These are phyloP conservation scores for Calamus simplicifolius DNA, from an alignment of 176 grass and related monocot genomes.

Conservation along the genomic window DNA sequence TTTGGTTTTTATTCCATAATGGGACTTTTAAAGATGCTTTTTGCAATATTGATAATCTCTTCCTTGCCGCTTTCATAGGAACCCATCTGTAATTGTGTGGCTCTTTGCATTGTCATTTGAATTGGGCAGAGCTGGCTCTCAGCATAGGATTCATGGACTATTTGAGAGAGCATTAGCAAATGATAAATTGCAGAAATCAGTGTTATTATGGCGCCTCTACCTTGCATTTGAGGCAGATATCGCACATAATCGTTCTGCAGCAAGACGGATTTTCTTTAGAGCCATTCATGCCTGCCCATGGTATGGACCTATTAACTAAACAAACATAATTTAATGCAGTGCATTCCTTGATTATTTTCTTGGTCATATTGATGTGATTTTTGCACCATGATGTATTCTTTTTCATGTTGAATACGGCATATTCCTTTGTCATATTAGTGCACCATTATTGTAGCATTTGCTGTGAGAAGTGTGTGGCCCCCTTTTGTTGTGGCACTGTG, in stretches of 20 bases:
- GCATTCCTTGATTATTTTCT: too few species aligned
- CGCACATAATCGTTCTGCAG: conserved; percentile 52
- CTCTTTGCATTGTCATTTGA: conserved; percentile 85
- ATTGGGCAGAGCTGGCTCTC: conserved; percentile 58
- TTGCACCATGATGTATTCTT: too few species aligned
- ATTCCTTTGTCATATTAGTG: too few species aligned
- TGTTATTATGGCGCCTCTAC: conserved; percentile 84
- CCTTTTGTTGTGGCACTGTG: too few species aligned
- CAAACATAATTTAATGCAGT: too few species aligned
- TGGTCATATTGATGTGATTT: too few species aligned
- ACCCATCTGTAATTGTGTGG: conserved; percentile 63
- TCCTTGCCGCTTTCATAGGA: conserved; percentile 25
- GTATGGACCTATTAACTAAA: conserved; percentile 24
- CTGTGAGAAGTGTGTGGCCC: too few species aligned
- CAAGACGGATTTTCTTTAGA: conserved; percentile 85
- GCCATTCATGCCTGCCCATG: conserved; percentile 98
- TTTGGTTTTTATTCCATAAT: too few species aligned
- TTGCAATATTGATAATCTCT: neutral
- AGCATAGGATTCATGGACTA: conserved; percentile 75
- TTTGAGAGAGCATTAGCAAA: conserved; percentile 86
- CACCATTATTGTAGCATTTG: too few species aligned
- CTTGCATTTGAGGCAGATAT: conserved; percentile 71
- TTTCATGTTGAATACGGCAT: too few species aligned
- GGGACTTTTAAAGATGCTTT: too few species aligned
- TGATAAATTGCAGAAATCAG: conserved; percentile 86